Evolutionary conservation across 108 stramenopile species (phyloP).

Genomic region (Cyclotella distinguenda): DNA sequence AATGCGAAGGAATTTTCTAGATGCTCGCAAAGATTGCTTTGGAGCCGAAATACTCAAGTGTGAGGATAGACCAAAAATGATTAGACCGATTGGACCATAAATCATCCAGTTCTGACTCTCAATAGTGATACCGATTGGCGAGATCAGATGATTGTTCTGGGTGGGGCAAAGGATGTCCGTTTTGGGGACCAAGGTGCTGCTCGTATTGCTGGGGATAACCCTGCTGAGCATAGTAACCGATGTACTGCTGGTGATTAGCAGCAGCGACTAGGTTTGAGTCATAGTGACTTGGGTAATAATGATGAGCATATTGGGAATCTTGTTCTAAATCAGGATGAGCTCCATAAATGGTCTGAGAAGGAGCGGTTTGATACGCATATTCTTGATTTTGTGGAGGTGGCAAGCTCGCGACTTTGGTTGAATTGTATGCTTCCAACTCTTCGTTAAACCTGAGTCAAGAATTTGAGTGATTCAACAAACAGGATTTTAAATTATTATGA

Average conservation of each 20-base stretch:
- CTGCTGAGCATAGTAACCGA: constrained; percentile 27
- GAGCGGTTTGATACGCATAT: not conserved
- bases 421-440: constrained; percentile 51
- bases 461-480: too few species aligned
- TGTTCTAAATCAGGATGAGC: constrained; percentile 8
- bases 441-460: constrained; percentile 41
- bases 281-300: constrained; percentile 22
- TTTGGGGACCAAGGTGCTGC: not conserved
- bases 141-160: too few species aligned
- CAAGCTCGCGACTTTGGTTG: constrained; percentile 7
- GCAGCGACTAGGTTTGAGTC: constrained; percentile 8
- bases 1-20: too few species aligned
- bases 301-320: constrained; percentile 14
- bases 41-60: too few species aligned
- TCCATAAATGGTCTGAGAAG: not conserved
- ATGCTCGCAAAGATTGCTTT: too few species aligned
- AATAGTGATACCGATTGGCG: too few species aligned
- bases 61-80: too few species aligned
- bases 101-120: too few species aligned
- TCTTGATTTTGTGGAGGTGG: not conserved
- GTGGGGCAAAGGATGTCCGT: not conserved
- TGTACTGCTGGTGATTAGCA: constrained; percentile 15
- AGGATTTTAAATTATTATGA: not conserved
- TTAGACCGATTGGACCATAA: too few species aligned
- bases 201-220: constrained; percentile 1